phyloP scores from a whole-genome alignment of 1,284 basidiomycete genomes.

The Kalmanozyma brasiliensis region DNA sequence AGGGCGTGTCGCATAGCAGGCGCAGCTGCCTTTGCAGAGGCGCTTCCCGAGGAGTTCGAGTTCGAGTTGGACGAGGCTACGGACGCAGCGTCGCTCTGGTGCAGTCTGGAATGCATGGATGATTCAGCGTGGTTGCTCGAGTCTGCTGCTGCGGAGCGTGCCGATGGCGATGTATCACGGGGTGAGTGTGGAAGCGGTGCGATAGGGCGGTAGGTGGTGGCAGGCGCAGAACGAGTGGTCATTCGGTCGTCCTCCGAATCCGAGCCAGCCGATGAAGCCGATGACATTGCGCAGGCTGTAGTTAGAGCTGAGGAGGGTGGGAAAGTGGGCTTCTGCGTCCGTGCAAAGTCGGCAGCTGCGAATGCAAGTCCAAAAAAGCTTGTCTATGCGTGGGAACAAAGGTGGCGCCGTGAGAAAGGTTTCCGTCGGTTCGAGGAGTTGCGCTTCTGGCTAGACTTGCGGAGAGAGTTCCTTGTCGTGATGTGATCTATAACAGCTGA shows the following conservation, averaged over 20 bases:
- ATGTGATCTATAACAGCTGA: too few species aligned
- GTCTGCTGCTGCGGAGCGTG: conserved; percentile 17
- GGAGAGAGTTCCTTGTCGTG: too few species aligned
- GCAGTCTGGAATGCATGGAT: conserved; percentile 14
- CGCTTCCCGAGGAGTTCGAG: conserved; percentile 9
- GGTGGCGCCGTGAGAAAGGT: too few species aligned
- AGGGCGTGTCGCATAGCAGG: conserved; percentile 50
- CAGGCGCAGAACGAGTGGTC: conserved; percentile 47
- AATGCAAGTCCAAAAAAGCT: too few species aligned
- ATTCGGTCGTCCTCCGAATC: conserved; percentile 47
- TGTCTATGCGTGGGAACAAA: too few species aligned
- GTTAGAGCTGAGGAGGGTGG: background rate
- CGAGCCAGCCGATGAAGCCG: conserved; percentile 40
- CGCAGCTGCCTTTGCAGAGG: conserved; percentile 9
- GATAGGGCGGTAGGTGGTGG: conserved; percentile 50
- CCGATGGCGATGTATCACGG: conserved; percentile 31
- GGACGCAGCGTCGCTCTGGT: conserved; percentile 13
- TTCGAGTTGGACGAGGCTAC: conserved; percentile 16
- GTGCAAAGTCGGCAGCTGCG: too few species aligned
- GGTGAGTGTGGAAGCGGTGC: conserved; percentile 47
- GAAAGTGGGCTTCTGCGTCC: too few species aligned
- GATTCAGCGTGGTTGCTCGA: conserved; percentile 1
- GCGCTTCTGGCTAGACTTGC: too few species aligned
- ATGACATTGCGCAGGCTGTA: conserved; percentile 22
- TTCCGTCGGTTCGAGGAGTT: too few species aligned